Evolutionary conservation across 2,329 filamentous ascomycete genomes (phyloP), one percentile per base, ranked within the genome.

Genomic region (Arthrobotrys sinensis): DNA sequence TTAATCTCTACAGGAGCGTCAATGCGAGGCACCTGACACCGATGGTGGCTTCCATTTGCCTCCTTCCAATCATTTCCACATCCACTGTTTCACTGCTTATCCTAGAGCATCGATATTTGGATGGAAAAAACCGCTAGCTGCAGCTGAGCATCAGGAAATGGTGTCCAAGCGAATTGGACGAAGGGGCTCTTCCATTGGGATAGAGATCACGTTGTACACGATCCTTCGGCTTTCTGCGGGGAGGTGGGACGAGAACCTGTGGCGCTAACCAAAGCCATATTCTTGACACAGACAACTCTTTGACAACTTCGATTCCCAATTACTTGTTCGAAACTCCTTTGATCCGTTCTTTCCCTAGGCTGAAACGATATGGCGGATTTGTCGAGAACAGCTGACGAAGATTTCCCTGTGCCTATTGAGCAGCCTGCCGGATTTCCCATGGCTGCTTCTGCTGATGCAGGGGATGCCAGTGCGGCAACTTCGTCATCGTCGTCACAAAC

Each of bases 161-260:
- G 46, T 21, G 45, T 57, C 53, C 24, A 48, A 50, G 46, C 72
- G 53, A 24, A 64, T 64, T 69, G 46, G 46, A 48, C 16, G 40
- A 69, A 45, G 48, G 53, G 65, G 36, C 28, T 46, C 34, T 68
- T 57, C 36, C 71, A 69, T 69, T 76, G 55, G 40, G 53, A 57
- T 12, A 53, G 3, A 43, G 66, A 71, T 77, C 73, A 77, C 73
- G 73, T 77, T 77, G 50, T 48, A 62, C 73, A 70, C 73, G 36
- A 77, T 77, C 57, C 65, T 77, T 77, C 62, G 36, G 71, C 40
- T 70, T 71, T 77, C 46, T 76, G 73, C 73, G 73, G 73, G 73
- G 73, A 77, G 71, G 73, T 71, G 73, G 73, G 66, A 71, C 73
- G 14, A 45, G 11, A 63, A 50, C 6, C 48, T 52, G 62, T 24